Evolutionary conservation across 2,329 filamentous ascomycete species (phyloP).

Genomic region (Stachybotrys echinatus): DNA sequence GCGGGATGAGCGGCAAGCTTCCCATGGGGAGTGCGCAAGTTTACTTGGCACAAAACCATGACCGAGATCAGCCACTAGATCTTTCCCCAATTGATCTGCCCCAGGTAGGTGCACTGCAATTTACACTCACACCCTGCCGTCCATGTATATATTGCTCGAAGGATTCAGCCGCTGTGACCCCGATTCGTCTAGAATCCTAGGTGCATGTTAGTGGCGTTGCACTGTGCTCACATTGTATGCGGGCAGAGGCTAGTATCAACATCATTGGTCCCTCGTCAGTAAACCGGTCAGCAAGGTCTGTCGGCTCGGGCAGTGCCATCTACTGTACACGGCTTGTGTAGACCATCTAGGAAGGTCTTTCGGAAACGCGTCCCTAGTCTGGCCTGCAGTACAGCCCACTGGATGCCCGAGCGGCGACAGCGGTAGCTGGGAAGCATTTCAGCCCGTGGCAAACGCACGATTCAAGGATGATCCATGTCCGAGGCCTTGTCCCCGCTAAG

Average conservation of each 20-base stretch:
- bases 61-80: not conserved
- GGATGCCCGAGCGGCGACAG: not conserved
- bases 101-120: not conserved
- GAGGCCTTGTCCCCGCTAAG: not conserved
- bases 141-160: not conserved
- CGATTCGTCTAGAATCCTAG: not conserved
- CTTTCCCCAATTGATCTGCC: not conserved
- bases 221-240: not conserved
- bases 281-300: not conserved
- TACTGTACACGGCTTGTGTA: too few relatives aligned
- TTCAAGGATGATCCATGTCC: not conserved
- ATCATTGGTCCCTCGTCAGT: not conserved
- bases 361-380: not conserved
- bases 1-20: not conserved
- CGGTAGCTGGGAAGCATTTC: not conserved
- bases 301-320: too few relatives aligned
- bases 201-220: not conserved
- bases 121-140: not conserved
- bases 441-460: not conserved
- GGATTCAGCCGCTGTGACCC: not conserved
- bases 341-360: not conserved
- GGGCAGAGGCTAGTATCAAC: not conserved
- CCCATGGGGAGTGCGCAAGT: not conserved
- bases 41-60: not conserved
- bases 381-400: not conserved